Evolutionary conservation across 176 grass and related monocot species (phyloP).

Genomic region (Oryza rufipogon): DNA sequence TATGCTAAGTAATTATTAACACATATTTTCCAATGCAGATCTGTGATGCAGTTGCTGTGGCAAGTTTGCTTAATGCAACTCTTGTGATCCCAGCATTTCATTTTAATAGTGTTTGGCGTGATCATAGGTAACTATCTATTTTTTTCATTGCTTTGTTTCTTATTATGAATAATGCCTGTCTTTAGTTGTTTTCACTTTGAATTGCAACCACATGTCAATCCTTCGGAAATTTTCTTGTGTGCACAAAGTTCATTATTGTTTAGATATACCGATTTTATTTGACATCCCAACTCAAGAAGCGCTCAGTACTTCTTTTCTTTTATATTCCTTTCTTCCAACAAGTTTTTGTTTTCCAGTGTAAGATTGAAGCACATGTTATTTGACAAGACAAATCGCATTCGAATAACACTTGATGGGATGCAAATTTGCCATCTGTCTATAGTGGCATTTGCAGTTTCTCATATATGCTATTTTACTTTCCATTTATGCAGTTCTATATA

Average conservation of each 20-base stretch:
- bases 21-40: constrained; percentile 64
- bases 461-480: constrained; percentile 6
- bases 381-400: not conserved
- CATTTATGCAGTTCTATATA: not conserved
- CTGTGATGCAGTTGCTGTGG: constrained; percentile 92
- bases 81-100: constrained; percentile 94
- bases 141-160: not conserved
- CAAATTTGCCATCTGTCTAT: not conserved
- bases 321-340: not conserved
- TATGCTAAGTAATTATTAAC: constrained; percentile 37
- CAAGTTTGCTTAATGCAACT: constrained; percentile 88
- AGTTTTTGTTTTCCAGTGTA: not conserved
- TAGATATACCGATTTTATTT: not conserved
- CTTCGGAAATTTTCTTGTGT: not conserved
- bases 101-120: constrained; percentile 95
- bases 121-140: constrained; percentile 66
- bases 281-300: constrained; percentile 8
- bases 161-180: not conserved
- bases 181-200: constrained; percentile 13
- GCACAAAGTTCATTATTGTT: not conserved
- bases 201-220: not conserved
- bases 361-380: not conserved
- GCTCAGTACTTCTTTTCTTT: not conserved
- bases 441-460: not conserved
- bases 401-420: not conserved